Percentiles rank a stretch among this genome's conserved stretches.
phyloP scores from a whole-genome alignment of 352 stramenopile species.

The Phytophthora melonis region DNA sequence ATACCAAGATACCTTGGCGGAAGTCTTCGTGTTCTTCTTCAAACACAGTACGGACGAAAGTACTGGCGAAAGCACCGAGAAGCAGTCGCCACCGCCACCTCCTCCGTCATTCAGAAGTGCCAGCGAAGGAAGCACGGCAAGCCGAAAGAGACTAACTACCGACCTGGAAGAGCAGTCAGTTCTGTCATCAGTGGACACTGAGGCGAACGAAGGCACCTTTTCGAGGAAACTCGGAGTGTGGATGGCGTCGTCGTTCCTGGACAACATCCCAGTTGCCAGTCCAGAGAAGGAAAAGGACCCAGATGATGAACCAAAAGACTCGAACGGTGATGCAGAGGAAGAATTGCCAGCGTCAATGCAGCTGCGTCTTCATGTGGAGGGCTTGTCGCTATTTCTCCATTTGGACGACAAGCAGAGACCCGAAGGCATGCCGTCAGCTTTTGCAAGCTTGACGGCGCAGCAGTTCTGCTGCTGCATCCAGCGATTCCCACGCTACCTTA shows the following conservation, averaged over 20 bases:
- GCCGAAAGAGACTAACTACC: constrained; percentile 19
- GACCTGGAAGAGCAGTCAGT: constrained; percentile 42
- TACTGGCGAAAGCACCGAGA: constrained; percentile 5
- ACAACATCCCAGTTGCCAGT: constrained; percentile 41
- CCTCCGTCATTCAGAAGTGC: constrained; percentile 36
- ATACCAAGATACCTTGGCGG: constrained; percentile 79
- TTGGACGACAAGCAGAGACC: constrained; percentile 49
- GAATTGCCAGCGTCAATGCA: constrained; percentile 63
- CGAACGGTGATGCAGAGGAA: constrained; percentile 40
- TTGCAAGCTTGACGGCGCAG: constrained; percentile 72
- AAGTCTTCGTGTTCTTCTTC: constrained; percentile 86
- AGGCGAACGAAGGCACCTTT: constrained; percentile 48
- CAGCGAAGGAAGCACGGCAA: constrained; percentile 39
- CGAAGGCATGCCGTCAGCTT: constrained; percentile 48
- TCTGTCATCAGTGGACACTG: constrained; percentile 40
- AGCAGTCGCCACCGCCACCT: constrained; percentile 23
- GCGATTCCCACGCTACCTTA: constrained; percentile 71
- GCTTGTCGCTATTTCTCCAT: constrained; percentile 75
- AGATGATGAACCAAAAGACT: constrained; percentile 24
- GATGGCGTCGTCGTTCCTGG: constrained; percentile 66
- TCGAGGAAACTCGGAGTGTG: constrained; percentile 66
- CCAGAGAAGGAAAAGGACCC: constrained; percentile 38
- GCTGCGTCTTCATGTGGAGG: constrained; percentile 77
- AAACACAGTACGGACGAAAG: constrained; percentile 43
- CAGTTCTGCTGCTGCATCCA: constrained; percentile 82